These are phyloP conservation scores for Zizania latifolia DNA, from an alignment of 176 grass and related monocot genomes.

Conservation along the genomic window DNA sequence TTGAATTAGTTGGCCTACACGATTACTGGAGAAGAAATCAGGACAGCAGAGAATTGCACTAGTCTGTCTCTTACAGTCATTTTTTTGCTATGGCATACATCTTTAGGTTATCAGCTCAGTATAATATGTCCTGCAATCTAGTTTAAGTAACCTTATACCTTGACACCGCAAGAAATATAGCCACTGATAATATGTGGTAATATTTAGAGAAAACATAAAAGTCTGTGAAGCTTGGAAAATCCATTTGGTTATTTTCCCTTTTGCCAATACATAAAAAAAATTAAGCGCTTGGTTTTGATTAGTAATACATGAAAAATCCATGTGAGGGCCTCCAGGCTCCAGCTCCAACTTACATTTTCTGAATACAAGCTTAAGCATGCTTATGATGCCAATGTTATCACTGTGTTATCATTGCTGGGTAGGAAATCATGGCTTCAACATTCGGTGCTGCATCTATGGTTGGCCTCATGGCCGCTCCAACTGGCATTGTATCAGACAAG, in stretches of 20 bases:
- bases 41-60: background rate
- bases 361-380: background rate
- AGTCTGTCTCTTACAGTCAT: background rate
- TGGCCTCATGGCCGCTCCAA: constrained; percentile 66
- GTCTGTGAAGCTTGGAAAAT: background rate
- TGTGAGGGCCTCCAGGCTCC: background rate
- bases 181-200: background rate
- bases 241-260: background rate
- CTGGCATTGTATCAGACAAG: constrained; percentile 35
- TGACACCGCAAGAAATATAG: no score
- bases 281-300: background rate
- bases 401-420: no score
- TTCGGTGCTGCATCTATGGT: constrained; percentile 62
- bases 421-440: constrained; percentile 65
- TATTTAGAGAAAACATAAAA: background rate
- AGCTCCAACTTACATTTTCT: background rate
- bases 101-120: background rate
- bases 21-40: background rate
- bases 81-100: background rate
- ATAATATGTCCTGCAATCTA: no score
- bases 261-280: background rate
- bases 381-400: background rate
- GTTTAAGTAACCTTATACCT: no score
- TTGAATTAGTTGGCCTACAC: background rate
- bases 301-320: background rate